Evolutionary conservation across 75 land plant genomes (phyloP), one percentile per base, ranked within the genome.

Genomic region (Pseudotsuga menziesii): DNA sequence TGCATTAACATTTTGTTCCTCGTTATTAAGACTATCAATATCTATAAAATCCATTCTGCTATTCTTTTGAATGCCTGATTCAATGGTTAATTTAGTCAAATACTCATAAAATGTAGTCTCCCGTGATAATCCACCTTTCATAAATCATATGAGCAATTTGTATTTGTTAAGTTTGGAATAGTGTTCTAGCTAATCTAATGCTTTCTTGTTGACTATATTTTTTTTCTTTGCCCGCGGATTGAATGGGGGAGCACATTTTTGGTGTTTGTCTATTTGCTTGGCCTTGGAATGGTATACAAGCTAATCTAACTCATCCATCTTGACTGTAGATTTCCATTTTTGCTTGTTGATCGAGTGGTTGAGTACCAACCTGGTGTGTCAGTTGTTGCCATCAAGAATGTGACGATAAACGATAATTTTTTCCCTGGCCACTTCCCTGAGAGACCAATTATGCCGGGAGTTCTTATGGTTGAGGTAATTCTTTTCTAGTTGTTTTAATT

Each of bases 401-500:
- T 97, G 61, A 97, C 99, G 0, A 97, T 97, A 26, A 97, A 97
- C 80, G 99, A 97, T 60, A 94, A 94, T 72, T 97, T 97, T 76
- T 97, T 97, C 77, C 99, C 99, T 67, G 98, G 99, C 25, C 99
- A 97, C 71, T 97, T 97, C 70, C 99, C 99, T 11, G 98, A 97
- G 84, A 83, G 99, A 56, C 99, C 99, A 3, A 97, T 97, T 29
- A 97, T 97, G 99, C 99, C 99, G 64, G 99, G 99, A 58, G 99
- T 97, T 61, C 93, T 97, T 78, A 97, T 97, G 99, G 86, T 97
- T 64, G 99, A 97, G 98, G 99, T 97, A 78, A 60, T 69, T 57
- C 55, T 66, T 83, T 36, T 56, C 72, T 29, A 20, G 36, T 16
- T 67, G 32, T 35, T 9, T 67, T 36, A 48, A 9, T 48, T 48